Evolutionary conservation across 352 stramenopile genomes (phyloP), one percentile per base, ranked within the genome.

Genomic region (Peronosclerospora sorghi): DNA sequence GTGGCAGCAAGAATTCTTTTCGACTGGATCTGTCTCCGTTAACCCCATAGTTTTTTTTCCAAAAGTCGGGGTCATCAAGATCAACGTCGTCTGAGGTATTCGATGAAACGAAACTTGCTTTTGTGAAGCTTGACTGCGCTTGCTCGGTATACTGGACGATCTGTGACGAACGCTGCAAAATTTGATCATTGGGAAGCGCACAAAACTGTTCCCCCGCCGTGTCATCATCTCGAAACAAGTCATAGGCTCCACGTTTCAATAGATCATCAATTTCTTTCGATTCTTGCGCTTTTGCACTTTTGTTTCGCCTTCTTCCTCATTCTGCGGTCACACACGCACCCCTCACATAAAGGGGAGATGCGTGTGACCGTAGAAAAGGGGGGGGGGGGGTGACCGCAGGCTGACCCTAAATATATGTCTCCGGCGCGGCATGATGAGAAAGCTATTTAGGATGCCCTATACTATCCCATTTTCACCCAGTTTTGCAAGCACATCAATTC

Each of bases 11-110:
- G 10, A 76, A 70, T 26, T 72, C 60, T 0, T 62, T 48, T 86
- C 80, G 2, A 59, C 36, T 5, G 63, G 64, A 6, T 94, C 81
- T 1, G 81, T 74, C 5, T 94, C 81, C 2, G 56, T 68, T 10
- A 95, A 38, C 5, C 87, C 87, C 7, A 96, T 83, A 0, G 98
- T 94, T 62, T 99, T 99, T n/a, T 48, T 98, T 97, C 97, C 97
- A 99, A 48, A 99, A 99, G 42, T 98, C 74, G 1, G 97, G 97
- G 60, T 99, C 97, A 46, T 98, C 88, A 13, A 99, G 83, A 58
- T 98, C 90, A n/a, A 98, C 80, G 50, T 98, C 88, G 48, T 97
- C 78, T 0, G 74, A 87, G 2, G 71, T 95, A 12, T 66, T 88
- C 0, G 81, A 74, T 1, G 83, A 88, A 18, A 96, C 83, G 47